A percentile compares a stretch with the other conserved stretches of the same genome.
Evolutionary conservation across 208 protist genomes (phyloP).

Genomic region (Paratrypanosoma confusum): DNA sequence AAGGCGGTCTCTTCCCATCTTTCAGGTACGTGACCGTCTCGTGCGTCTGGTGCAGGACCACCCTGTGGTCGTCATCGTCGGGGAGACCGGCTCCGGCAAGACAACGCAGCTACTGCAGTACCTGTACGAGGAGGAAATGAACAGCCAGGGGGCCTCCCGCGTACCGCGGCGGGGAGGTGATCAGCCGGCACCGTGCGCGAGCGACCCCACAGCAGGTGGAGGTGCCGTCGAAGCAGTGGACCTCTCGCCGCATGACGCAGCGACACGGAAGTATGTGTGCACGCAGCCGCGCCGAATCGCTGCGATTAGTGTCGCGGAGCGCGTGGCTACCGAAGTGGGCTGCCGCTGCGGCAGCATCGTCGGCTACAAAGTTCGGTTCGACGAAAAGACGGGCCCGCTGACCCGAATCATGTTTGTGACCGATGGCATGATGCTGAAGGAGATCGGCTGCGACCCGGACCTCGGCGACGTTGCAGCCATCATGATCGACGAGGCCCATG

Average conservation of each 20-base stretch:
- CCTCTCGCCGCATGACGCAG: background rate
- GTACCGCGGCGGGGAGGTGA: too few relatives aligned
- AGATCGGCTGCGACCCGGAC: slow-evolving; percentile 92
- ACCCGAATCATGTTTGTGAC: slow-evolving; percentile 97
- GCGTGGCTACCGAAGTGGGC: slow-evolving; percentile 94
- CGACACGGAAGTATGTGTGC: slow-evolving; percentile 73
- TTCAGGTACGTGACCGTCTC: slow-evolving; percentile 76
- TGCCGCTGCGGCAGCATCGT: slow-evolving; percentile 83
- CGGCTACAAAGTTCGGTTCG: slow-evolving; percentile 97
- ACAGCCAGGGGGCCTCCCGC: too few relatives aligned
- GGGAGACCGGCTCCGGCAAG: slow-evolving; percentile 91
- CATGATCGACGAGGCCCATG: slow-evolving; percentile 99
- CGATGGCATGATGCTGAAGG: slow-evolving; percentile 98
- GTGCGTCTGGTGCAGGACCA: slow-evolving; percentile 64
- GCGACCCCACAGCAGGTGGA: too few relatives aligned
- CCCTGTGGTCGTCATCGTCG: slow-evolving; percentile 86
- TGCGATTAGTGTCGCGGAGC: slow-evolving; percentile 96
- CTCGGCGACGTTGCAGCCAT: slow-evolving; percentile 92
- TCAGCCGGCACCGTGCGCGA: too few relatives aligned
- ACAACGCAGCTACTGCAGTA: slow-evolving; percentile 89
- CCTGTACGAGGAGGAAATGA: slow-evolving; percentile 73
- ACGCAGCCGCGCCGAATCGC: slow-evolving; percentile 99
- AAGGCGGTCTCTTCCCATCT: slow-evolving; percentile 91
- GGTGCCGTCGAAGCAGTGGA: too few relatives aligned
- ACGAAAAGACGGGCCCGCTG: slow-evolving; percentile 86